Evolutionary conservation across 2,329 filamentous ascomycete genomes (phyloP).

Genomic region (Harringtonia lauricola): DNA sequence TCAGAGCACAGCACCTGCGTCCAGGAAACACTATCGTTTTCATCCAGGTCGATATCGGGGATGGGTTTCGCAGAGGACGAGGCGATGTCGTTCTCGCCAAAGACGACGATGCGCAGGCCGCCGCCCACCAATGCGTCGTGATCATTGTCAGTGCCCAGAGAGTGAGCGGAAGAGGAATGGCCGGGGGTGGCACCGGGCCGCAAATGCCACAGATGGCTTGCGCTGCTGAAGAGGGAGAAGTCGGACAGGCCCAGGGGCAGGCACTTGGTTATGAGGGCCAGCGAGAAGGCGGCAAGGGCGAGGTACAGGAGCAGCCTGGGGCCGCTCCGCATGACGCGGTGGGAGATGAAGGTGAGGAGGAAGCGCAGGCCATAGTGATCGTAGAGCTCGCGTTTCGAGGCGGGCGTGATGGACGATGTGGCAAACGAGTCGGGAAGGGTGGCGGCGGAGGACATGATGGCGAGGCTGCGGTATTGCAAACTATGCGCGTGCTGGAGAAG

Average conservation of each 20-base stretch:
- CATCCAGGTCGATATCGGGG: conserved; percentile 12
- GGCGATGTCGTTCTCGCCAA: conserved; percentile 37
- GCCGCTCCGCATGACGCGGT: conserved; percentile 16
- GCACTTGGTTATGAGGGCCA: conserved; percentile 14
- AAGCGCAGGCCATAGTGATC: conserved; percentile 3
- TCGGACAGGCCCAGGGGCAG: conserved; percentile 13
- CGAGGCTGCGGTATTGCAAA: too few species aligned
- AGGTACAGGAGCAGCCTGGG: conserved; percentile 18
- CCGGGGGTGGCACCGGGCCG: conserved; percentile 2
- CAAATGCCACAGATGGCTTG: conserved; percentile 11
- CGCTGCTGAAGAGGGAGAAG: conserved; percentile 9
- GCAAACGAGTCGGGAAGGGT: not conserved
- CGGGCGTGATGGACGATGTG: not conserved
- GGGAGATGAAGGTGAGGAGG: conserved; percentile 18
- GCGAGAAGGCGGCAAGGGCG: conserved; percentile 10
- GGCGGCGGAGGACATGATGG: conserved; percentile 1
- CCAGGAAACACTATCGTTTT: conserved; percentile 25
- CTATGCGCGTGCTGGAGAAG: too few species aligned
- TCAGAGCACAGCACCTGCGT: conserved; percentile 36
- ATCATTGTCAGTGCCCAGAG: conserved; percentile 2
- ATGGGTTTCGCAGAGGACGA: conserved; percentile 14
- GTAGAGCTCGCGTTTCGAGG: not conserved
- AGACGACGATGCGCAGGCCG: conserved; percentile 37
- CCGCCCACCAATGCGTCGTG: conserved; percentile 12
- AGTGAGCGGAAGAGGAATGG: not conserved